phyloP scores from a whole-genome alignment of 305 asterid species.

The Fraxinus sp. region DNA sequence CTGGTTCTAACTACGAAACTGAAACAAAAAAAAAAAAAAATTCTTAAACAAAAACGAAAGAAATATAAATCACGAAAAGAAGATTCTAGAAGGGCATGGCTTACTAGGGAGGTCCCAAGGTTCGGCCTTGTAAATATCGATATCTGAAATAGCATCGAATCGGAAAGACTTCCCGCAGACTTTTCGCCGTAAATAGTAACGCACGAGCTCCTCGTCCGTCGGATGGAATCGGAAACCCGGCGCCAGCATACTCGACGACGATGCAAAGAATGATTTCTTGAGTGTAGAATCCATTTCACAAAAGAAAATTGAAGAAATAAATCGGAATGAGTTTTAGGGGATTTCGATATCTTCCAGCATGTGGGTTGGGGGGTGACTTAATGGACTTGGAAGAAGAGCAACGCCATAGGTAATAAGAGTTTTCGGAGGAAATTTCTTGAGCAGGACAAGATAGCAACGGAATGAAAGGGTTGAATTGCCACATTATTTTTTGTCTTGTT shows the following conservation, averaged over 20 bases:
- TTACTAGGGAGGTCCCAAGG: constrained; percentile 99
- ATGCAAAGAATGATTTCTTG: constrained; percentile 32
- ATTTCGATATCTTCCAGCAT: neutral
- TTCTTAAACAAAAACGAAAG: neutral
- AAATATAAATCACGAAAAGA: neutral
- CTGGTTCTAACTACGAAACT: neutral
- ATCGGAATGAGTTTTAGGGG: neutral
- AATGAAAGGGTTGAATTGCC: neutral
- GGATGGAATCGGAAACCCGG: constrained; percentile 98
- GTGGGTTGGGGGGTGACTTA: neutral
- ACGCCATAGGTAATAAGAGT: constrained; percentile 1
- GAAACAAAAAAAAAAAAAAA: neutral
- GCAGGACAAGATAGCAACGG: neutral
- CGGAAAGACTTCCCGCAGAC: constrained; percentile 63
- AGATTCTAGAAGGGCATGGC: neutral
- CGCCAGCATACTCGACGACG: constrained; percentile 44
- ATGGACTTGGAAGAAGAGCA: neutral
- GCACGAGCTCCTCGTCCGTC: constrained; percentile 92
- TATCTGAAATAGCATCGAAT: constrained; percentile 69
- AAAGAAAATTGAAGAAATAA: neutral
- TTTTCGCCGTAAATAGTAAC: constrained; percentile 78
- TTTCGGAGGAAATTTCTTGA: neutral
- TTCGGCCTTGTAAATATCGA: constrained; percentile 85
- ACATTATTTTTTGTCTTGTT: no score
- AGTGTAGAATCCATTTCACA: constrained; percentile 32